Evolutionary conservation across 768 basidiomycete genomes (phyloP), one percentile per base, ranked within the genome.

Genomic region (Termitomyces bulborhizus): DNA sequence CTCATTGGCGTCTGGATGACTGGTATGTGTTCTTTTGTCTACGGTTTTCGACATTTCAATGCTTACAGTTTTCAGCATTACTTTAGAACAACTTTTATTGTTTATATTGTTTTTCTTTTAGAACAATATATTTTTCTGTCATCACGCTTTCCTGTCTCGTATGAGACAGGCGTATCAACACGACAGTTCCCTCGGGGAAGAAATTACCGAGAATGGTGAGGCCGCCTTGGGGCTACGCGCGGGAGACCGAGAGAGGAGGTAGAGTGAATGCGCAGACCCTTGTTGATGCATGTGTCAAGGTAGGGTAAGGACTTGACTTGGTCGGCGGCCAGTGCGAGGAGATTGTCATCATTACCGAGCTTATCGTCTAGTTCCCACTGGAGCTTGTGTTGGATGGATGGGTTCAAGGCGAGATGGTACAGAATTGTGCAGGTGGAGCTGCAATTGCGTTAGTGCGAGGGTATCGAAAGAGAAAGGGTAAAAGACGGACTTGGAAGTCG

Each of bases 401-500:
- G 90, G 67, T 88, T 81, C 26, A 72, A 71, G 4, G 90, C 88
- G 55, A 97, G 80, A 65, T 92, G 80, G 73, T 91, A 93, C 24
- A 90, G 78, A 64, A 95, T 93, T 9, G 92, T 92, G 62, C 90
- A 93, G 4, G 89, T 89, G 15, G 92, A 93, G 73, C 90, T 93
- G 55, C 42, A 37, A 9, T 6, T 32, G 32, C 2, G 21, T 52
- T 7, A 40, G 21, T 24, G n/a, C 6, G 31, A 3, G 24, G 8
- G 44, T 29, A 29, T 3, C 3, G 26, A 9, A 3, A 32, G 24
- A 36, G 31, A 7, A 4, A 29, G 18, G 24, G 18, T 8, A 41
- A 21, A 2, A 6, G 24, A 65, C 84, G 56, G 61, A 91, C 90
- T 96, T 97, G 45, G 93, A 93, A 0, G 93, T 95, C 1, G 93